Base-by-base conservation (phyloP, 169 alveolate genomes). In the Pseudocohnilembus persalinus region DNA sequence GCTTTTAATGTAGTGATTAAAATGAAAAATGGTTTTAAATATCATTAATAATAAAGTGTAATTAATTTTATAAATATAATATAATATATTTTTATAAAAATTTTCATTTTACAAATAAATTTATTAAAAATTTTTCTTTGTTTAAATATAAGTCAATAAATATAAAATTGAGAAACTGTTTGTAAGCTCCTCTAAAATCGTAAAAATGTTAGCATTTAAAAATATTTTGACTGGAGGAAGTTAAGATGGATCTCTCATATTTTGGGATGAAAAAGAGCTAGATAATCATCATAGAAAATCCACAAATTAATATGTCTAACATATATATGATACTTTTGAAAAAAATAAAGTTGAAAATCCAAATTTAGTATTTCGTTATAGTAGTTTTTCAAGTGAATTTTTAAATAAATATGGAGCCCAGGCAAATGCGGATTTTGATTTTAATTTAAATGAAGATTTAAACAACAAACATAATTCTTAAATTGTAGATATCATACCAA, bases 141-240 rank as follows among this genome's bases (percentile, higher is more conserved):
- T n/a, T n/a, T n/a, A n/a, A n/a, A n/a, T n/a, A n/a, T n/a, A n/a
- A 63, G 35, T 49, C 29, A 79, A 64, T 26, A 79, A 79, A 28
- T 79, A 29, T 72, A 30, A 72, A n/a, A n/a, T 63, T 0, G 34
- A 15, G 11, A 34, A 79, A 34, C 49, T 49, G 24, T 79, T 64
- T 31, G 64, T 79, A 35, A 79, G 64, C 26, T n/a, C 65, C n/a
- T 49, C 31, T 29, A 29, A 49, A 64, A 72, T 79, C n/a, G 29
- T 63, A 0, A 29, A 24, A 24, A 25, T 79, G 0, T 30, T 73
- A 0, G 29, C 25, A 0, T 34, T 73, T 20, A 79, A 79, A 24
- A 79, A 79, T 79, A 79, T 79, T 73, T 81, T 96, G 0, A 88
- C 91, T 4, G 97, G 86, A 11, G 93, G 93, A 25, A 94, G 96